Percentiles rank a stretch among this genome's conserved stretches.
These are phyloP conservation scores for Phytophthora tubulina DNA, from an alignment of 352 stramenopile genomes.

Conservation along the genomic window DNA sequence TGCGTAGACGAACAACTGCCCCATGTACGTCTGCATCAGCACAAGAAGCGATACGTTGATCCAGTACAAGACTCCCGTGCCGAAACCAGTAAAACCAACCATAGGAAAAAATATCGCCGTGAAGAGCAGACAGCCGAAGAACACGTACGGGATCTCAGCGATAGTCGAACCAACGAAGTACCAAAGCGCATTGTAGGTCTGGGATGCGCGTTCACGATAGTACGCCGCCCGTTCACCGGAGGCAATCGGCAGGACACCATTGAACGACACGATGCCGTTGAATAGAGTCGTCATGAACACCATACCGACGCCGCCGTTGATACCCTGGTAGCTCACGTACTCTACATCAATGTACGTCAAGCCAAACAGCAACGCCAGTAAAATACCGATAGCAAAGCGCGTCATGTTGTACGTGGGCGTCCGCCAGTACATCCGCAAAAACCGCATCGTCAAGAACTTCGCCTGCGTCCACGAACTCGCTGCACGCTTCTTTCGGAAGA, in stretches of 20 bases:
- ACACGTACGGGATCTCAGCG: conserved; percentile 77
- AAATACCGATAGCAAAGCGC: conserved; percentile 55
- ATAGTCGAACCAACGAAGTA: conserved; percentile 78
- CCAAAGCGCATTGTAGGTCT: conserved; percentile 90
- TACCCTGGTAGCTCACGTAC: conserved; percentile 40
- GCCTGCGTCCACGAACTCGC: conserved; percentile 33
- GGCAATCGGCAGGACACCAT: conserved; percentile 26
- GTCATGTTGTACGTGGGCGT: conserved; percentile 87
- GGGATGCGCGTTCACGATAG: conserved; percentile 91
- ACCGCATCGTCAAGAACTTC: conserved; percentile 33
- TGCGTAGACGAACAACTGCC: conserved; percentile 29
- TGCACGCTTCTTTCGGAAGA: conserved; percentile 41
- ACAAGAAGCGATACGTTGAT: conserved; percentile 42
- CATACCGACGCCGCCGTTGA: conserved; percentile 63
- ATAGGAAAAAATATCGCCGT: conserved; percentile 44
- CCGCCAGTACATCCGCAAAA: conserved; percentile 78
- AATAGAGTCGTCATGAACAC: conserved; percentile 85
- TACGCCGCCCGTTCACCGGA: conserved; percentile 61
- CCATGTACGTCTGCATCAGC: conserved; percentile 45
- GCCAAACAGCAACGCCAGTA: conserved; percentile 23
- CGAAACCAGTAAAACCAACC: conserved; percentile 48
- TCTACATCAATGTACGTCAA: conserved; percentile 32
- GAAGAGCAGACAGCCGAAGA: conserved; percentile 42
- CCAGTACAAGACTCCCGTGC: conserved; percentile 36
- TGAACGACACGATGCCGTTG: conserved; percentile 36